Percentiles rank a stretch among this genome's conserved stretches.
These are phyloP conservation scores for Podospora anserina DNA, from an alignment of 495 filamentous ascomycete genomes.

Conservation along the genomic window DNA sequence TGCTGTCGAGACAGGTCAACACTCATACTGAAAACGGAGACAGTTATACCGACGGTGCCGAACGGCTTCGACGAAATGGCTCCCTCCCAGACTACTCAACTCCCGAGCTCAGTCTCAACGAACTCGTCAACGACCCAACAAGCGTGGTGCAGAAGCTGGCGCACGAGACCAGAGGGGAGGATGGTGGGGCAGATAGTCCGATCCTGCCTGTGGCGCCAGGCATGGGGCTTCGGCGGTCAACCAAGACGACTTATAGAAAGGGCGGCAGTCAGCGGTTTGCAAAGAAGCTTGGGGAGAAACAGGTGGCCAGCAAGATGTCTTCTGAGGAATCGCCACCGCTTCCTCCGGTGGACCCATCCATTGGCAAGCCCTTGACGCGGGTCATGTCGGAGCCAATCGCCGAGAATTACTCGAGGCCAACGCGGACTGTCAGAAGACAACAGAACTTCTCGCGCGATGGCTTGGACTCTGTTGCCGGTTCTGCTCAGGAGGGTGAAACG, in stretches of 20 bases:
- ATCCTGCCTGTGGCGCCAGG: slow-evolving; percentile 76
- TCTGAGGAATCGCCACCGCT: slow-evolving; percentile 44
- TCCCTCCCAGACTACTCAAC: slow-evolving; percentile 54
- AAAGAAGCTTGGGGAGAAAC: slow-evolving; percentile 52
- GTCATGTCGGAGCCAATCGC: slow-evolving; percentile 76
- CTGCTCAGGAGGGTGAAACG: slow-evolving; percentile 20
- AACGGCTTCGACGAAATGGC: slow-evolving; percentile 71
- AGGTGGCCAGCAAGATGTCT: slow-evolving; percentile 44
- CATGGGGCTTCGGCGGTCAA: slow-evolving; percentile 80
- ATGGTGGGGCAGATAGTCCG: slow-evolving; percentile 67
- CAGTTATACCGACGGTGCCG: slow-evolving; percentile 82
- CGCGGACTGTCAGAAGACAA: slow-evolving; percentile 42
- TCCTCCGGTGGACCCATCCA: slow-evolving; percentile 48
- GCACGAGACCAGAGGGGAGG: slow-evolving; percentile 38
- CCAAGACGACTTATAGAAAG: slow-evolving; percentile 83
- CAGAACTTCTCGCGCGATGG: slow-evolving; percentile 41
- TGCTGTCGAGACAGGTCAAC: slow-evolving; percentile 91
- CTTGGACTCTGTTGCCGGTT: slow-evolving; percentile 8
- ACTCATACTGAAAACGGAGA: slow-evolving; percentile 59
- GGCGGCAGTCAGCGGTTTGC: slow-evolving; percentile 64
- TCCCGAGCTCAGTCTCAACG: slow-evolving; percentile 65
- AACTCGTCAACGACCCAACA: slow-evolving; percentile 76
- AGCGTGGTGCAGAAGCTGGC: slow-evolving; percentile 65
- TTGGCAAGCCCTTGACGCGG: slow-evolving; percentile 57
- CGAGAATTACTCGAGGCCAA: slow-evolving; percentile 54